phyloP scores from a whole-genome alignment of 805 yeast genomes.

The Metschnikowia koreensis region DNA sequence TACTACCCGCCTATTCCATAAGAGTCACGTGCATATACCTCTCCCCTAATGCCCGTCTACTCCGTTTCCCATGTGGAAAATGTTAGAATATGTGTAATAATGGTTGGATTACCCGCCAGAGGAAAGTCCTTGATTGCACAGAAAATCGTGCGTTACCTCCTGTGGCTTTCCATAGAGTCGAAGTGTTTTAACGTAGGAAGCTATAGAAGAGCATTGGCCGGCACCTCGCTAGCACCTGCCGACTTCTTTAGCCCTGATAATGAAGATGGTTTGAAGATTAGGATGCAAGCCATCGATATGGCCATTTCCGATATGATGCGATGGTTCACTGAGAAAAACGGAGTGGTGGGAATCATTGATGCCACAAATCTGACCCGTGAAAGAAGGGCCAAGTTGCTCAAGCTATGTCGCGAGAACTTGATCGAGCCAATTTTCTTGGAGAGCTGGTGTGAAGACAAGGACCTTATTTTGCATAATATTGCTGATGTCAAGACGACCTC shows the following conservation, averaged over 20 bases:
- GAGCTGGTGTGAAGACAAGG: constrained; percentile 84
- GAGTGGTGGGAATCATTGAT: constrained; percentile 90
- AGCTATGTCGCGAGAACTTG: constrained; percentile 58
- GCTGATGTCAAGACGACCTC: constrained; percentile 83
- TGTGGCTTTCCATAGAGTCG: constrained; percentile 88
- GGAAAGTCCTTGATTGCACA: constrained; percentile 95
- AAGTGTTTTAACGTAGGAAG: constrained; percentile 87
- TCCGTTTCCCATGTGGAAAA: constrained; percentile 62
- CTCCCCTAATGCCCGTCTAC: constrained; percentile 49
- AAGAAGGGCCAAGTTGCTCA: constrained; percentile 63
- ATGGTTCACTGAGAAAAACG: constrained; percentile 80
- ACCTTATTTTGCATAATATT: constrained; percentile 73
- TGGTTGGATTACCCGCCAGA: constrained; percentile 87
- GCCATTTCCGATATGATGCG: constrained; percentile 79
- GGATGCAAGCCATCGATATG: constrained; percentile 65
- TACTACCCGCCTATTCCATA: too few relatives aligned
- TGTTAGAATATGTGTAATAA: constrained; percentile 77
- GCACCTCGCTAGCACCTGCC: constrained; percentile 56
- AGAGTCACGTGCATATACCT: neutral
- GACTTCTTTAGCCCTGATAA: constrained; percentile 74
- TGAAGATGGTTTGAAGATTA: constrained; percentile 56
- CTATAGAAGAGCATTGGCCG: constrained; percentile 63
- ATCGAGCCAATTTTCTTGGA: constrained; percentile 92
- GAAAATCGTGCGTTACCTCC: constrained; percentile 85
- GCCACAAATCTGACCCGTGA: constrained; percentile 84